A percentile compares a stretch with the other conserved stretches of the same genome.
Evolutionary conservation across 805 yeast genomes (phyloP).

Genomic region (Starmerella riodocensis): DNA sequence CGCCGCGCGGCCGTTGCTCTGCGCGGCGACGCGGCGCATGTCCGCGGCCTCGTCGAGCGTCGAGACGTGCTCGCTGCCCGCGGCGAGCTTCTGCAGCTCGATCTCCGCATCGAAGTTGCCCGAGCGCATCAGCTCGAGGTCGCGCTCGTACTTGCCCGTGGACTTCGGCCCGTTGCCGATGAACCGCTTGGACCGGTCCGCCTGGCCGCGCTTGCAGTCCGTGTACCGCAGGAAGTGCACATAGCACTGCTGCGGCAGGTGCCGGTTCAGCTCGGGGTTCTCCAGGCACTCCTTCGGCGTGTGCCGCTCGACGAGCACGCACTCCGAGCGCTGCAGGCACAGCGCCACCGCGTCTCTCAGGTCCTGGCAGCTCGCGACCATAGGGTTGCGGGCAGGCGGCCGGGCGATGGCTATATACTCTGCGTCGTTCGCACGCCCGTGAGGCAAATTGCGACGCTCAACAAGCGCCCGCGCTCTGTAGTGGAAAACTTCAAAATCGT

Average conservation of each 20-base stretch:
- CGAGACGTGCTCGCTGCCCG: constrained; percentile 16
- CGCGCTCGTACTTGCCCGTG: constrained; percentile 84
- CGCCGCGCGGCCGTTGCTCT: background rate
- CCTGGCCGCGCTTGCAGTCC: constrained; percentile 82
- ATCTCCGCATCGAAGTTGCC: constrained; percentile 76
- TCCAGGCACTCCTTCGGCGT: constrained; percentile 81
- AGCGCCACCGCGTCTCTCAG: constrained; percentile 91
- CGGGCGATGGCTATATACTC: no score
- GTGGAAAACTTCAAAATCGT: no score
- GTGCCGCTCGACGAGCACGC: constrained; percentile 80
- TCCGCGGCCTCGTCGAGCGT: constrained; percentile 12
- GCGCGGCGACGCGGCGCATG: constrained; percentile 4
- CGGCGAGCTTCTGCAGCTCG: constrained; percentile 58
- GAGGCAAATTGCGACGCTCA: no score
- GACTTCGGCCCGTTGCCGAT: constrained; percentile 88
- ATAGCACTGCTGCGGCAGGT: constrained; percentile 76
- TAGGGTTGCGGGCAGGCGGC: constrained; percentile 2
- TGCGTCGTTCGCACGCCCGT: no score
- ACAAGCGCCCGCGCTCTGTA: no score
- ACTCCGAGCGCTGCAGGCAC: constrained; percentile 90
- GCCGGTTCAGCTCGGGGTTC: constrained; percentile 59
- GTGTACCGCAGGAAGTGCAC: constrained; percentile 74
- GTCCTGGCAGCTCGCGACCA: constrained; percentile 65
- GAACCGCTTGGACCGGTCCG: constrained; percentile 79
- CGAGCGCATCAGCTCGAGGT: constrained; percentile 58